Evolutionary conservation across 2,329 filamentous ascomycete species (phyloP).

Genomic region (Coniella vitis): DNA sequence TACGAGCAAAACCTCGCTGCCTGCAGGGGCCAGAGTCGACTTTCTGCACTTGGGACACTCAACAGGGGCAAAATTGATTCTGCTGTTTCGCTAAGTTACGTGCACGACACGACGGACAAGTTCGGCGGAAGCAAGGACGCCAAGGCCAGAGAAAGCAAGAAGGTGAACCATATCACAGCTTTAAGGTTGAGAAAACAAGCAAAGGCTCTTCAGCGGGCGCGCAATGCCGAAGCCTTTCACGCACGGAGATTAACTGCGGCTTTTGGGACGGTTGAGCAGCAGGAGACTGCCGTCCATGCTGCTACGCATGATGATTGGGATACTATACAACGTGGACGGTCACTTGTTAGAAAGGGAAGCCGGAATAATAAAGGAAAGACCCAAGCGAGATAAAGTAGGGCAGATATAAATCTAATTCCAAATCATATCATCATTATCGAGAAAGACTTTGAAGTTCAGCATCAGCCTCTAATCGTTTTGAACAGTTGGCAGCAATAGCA

Average conservation of each 20-base stretch:
- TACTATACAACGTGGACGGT: background rate
- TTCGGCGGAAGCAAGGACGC: background rate
- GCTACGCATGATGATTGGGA: background rate
- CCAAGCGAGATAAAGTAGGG: background rate
- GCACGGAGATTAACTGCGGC: conserved; percentile 7
- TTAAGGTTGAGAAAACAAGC: conserved; percentile 26
- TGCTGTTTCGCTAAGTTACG: conserved; percentile 17
- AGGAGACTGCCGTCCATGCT: background rate
- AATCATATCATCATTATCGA: background rate
- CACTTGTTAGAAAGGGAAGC: background rate
- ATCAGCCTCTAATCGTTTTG: too few species aligned
- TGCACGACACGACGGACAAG: background rate
- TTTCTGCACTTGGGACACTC: conserved; percentile 14
- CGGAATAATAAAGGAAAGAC: background rate
- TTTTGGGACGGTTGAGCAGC: background rate
- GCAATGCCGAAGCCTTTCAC: background rate
- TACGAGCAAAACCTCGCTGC: background rate
- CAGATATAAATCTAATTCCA: background rate
- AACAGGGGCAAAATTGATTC: conserved; percentile 10
- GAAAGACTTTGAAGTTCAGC: background rate
- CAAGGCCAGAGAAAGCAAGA: background rate
- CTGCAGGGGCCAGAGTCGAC: conserved; percentile 6
- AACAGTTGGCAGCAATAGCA: too few species aligned
- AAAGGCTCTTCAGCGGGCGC: conserved; percentile 23
- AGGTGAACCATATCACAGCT: conserved; percentile 23